Percentiles rank a stretch among this genome's conserved stretches.
phyloP scores from a whole-genome alignment of 2,329 filamentous ascomycete species.

The Phialophora macrospora region DNA sequence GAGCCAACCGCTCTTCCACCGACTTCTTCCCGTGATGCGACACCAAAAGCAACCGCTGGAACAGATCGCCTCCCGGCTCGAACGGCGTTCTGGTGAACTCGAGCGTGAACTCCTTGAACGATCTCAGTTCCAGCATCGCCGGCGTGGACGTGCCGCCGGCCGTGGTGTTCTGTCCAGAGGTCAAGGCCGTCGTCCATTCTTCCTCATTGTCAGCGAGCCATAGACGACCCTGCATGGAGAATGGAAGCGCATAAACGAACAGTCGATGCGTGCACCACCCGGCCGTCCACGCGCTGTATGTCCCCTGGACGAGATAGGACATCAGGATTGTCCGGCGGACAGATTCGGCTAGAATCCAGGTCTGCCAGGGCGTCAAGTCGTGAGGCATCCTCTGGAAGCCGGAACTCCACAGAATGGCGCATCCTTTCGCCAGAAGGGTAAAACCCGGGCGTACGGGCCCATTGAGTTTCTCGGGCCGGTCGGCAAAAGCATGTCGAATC shows the following conservation, averaged over 20 bases:
- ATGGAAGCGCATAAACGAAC: constrained; percentile 21
- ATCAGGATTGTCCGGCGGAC: constrained; percentile 18
- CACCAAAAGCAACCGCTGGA: neutral
- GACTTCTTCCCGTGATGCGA: constrained; percentile 1
- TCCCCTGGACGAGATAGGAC: constrained; percentile 13
- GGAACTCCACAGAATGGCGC: neutral
- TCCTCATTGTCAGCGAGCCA: constrained; percentile 11
- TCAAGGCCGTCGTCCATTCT: constrained; percentile 3
- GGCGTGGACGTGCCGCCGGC: neutral
- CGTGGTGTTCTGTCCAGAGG: neutral
- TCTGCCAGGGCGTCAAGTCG: constrained; percentile 10
- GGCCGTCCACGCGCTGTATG: constrained; percentile 4
- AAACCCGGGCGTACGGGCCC: neutral
- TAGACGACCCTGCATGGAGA: constrained; percentile 1
- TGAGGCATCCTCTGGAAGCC: neutral
- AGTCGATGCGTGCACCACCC: constrained; percentile 17
- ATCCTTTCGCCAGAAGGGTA: neutral
- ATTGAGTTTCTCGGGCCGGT: neutral
- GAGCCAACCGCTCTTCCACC: neutral
- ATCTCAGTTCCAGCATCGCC: neutral
- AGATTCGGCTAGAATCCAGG: constrained; percentile 16
- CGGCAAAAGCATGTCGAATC: neutral
- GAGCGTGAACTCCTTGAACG: neutral
- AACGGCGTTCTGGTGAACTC: constrained; percentile 1
- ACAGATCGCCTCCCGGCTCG: neutral